Evolutionary conservation across 768 basidiomycete genomes (phyloP).

Genomic region (Podaxis mareebaensis): DNA sequence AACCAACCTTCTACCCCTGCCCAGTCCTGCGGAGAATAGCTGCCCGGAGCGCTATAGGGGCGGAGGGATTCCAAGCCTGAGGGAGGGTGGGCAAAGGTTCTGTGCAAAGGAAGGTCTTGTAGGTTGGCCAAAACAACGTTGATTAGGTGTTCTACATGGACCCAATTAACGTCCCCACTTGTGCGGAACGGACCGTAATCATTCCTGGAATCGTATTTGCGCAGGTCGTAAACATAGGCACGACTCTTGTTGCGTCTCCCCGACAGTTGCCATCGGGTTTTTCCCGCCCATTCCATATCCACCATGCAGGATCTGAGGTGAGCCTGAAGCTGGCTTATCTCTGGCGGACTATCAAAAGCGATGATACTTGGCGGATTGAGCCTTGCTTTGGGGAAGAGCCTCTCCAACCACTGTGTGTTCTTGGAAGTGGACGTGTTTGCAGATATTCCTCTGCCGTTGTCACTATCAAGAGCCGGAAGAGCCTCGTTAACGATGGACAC

Average conservation of each 20-base stretch:
- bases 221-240: constrained; percentile 63
- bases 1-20: constrained; percentile 62
- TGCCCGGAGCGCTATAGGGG: constrained; percentile 53
- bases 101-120: constrained; percentile 40
- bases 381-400: constrained; percentile 30
- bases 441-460: neutral
- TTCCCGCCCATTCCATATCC: neutral
- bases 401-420: constrained; percentile 48
- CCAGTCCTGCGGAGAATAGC: constrained; percentile 53
- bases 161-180: constrained; percentile 55
- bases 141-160: constrained; percentile 59
- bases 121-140: constrained; percentile 56
- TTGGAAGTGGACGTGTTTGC: constrained; percentile 29
- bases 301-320: constrained; percentile 51
- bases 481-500: constrained; percentile 40
- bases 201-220: constrained; percentile 51
- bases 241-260: constrained; percentile 49
- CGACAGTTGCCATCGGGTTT: constrained; percentile 21
- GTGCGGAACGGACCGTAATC: constrained; percentile 61
- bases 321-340: constrained; percentile 22
- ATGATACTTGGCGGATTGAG: neutral
- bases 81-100: constrained; percentile 44
- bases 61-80: constrained; percentile 51
- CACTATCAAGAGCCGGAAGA: constrained; percentile 25
- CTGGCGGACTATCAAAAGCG: neutral